Percentiles rank a stretch among this genome's conserved stretches.
Conservation (phyloP, 768 basidiomycete species). For the Pisolithus marmoratus region DNA sequence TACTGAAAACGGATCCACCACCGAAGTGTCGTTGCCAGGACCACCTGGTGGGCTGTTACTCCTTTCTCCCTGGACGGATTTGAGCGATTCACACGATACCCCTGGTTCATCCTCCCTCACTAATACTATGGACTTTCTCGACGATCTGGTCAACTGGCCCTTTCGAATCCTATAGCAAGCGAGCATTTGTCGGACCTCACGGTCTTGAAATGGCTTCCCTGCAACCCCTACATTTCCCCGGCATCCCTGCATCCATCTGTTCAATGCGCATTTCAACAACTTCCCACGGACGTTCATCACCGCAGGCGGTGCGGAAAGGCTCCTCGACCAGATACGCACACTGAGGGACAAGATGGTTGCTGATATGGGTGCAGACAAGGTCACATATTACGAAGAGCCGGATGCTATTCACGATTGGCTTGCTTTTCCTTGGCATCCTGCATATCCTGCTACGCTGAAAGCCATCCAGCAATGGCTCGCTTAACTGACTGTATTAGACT, state of each 20-base stretch:
- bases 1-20: conserved; percentile 37
- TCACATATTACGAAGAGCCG: conserved; percentile 44
- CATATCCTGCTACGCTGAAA: conserved; percentile 41
- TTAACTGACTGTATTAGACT: background rate
- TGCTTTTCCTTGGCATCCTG: conserved; percentile 45
- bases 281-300: conserved; percentile 60
- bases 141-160: conserved; percentile 2
- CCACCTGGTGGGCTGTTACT: conserved; percentile 46
- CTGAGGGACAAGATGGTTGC: conserved; percentile 43
- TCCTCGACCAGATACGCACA: conserved; percentile 45
- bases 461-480: conserved; percentile 44
- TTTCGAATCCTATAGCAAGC: conserved; percentile 26
- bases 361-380: conserved; percentile 42
- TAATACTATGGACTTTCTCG: conserved; percentile 29
- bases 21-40: conserved; percentile 30
- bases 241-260: conserved; percentile 39
- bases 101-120: conserved; percentile 34
- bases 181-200: conserved; percentile 45
- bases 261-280: conserved; percentile 41
- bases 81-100: conserved; percentile 32
- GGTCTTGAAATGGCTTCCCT: conserved; percentile 38
- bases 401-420: conserved; percentile 54
- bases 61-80: conserved; percentile 52
- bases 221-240: conserved; percentile 56
- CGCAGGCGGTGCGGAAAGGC: conserved; percentile 50